Percentiles rank a stretch among this genome's conserved stretches.
Conservation (phyloP, 2,329 filamentous ascomycete species). For the Lecanicillium sp. region DNA sequence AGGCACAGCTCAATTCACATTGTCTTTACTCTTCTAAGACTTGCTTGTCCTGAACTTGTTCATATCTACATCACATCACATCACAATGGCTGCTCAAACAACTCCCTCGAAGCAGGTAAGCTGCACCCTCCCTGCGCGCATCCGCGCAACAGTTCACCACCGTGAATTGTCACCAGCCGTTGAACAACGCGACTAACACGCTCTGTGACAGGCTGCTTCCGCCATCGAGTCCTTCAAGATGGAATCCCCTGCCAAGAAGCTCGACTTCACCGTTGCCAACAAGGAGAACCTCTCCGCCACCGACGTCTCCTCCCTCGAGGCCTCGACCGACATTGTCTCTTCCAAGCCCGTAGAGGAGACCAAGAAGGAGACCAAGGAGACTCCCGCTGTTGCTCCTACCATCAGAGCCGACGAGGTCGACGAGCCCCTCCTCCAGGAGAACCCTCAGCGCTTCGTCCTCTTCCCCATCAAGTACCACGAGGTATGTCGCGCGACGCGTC, state of each 20-base stretch:
- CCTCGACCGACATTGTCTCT: conserved; percentile 45
- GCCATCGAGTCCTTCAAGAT: conserved; percentile 87
- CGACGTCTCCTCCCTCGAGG: conserved; percentile 43
- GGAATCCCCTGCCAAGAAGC: conserved; percentile 88
- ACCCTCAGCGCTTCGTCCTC: conserved; percentile 90
- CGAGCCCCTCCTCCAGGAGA: conserved; percentile 92
- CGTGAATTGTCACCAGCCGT: no score
- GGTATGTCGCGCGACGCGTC: conserved; percentile 57
- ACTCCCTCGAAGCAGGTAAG: conserved; percentile 54
- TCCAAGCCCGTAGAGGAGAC: conserved; percentile 50
- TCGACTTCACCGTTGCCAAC: conserved; percentile 65
- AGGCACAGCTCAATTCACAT: conserved; percentile 19
- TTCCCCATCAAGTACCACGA: conserved; percentile 99
- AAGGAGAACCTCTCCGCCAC: conserved; percentile 70
- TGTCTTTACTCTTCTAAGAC: conserved; percentile 15
- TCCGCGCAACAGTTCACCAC: neutral
- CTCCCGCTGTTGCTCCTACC: conserved; percentile 38
- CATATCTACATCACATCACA: conserved; percentile 10
- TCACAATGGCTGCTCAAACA: conserved; percentile 69
- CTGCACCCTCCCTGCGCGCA: conserved; percentile 22
- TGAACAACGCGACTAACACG: conserved; percentile 26
- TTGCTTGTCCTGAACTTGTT: conserved; percentile 14
- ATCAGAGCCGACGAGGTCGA: conserved; percentile 67
- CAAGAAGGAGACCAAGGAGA: conserved; percentile 41
- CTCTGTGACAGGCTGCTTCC: conserved; percentile 63